Conservation (phyloP, 352 stramenopile species). For the Phytophthora colocasiae region DNA sequence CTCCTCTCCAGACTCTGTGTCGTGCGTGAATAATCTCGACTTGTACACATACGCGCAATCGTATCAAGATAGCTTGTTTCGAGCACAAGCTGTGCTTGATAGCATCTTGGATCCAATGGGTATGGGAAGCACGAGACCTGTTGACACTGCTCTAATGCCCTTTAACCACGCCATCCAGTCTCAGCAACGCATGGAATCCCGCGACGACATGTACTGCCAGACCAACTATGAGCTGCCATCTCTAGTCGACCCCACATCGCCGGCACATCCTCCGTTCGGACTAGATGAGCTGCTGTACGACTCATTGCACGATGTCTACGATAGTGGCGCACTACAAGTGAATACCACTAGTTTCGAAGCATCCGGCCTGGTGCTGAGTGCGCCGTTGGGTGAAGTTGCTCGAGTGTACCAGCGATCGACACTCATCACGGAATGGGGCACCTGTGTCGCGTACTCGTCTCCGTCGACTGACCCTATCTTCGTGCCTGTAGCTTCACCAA, state of each 20-base stretch:
- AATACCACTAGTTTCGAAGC: slow-evolving; percentile 1
- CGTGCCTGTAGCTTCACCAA: slow-evolving; percentile 1
- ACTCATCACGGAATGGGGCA: slow-evolving; percentile 17
- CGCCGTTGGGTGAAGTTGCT: slow-evolving; percentile 24
- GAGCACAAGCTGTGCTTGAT: slow-evolving; percentile 36
- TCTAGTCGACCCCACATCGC: slow-evolving; percentile 27
- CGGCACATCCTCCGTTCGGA: slow-evolving; percentile 31
- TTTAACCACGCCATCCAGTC: slow-evolving; percentile 6
- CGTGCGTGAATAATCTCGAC: slow-evolving; percentile 30
- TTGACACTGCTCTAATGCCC: background rate
- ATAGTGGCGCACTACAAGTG: slow-evolving; percentile 3
- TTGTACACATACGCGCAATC: slow-evolving; percentile 12
- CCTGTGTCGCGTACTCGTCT: slow-evolving; percentile 21
- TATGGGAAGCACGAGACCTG: slow-evolving; percentile 10
- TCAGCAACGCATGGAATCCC: slow-evolving; percentile 11
- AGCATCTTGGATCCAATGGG: slow-evolving; percentile 43
- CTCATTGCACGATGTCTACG: slow-evolving; percentile 29
- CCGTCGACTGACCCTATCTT: background rate
- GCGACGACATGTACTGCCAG: slow-evolving; percentile 6
- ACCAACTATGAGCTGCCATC: slow-evolving; percentile 1
- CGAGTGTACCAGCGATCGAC: slow-evolving; percentile 19
- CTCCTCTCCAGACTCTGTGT: slow-evolving; percentile 46
- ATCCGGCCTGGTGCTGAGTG: slow-evolving; percentile 17
- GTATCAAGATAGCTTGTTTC: slow-evolving; percentile 18
- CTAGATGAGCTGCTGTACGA: slow-evolving; percentile 40